Evolutionary conservation across 768 basidiomycete genomes (phyloP), one percentile per base, ranked within the genome.

Genomic region (Amanita rimosa): DNA sequence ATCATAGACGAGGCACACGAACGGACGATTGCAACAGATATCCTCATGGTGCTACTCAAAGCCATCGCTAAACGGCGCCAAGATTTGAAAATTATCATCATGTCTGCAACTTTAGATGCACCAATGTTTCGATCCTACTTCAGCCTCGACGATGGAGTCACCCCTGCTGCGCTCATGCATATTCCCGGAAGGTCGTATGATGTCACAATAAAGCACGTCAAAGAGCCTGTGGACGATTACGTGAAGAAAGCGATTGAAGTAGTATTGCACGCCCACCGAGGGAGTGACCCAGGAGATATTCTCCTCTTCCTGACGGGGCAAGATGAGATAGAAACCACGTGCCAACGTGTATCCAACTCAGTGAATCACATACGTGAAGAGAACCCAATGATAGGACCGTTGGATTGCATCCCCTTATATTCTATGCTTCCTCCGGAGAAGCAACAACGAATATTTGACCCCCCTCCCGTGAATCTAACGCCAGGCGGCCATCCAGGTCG

Each of bases 1-100:
- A 94, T 94, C 56, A 75, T 93, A 46, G 91, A 94, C 60, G 91
- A 94, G 66, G 91, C 87, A 4, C 91, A 94, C 68, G 91, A 94
- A 65, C 80, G 91, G 54, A 93, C 91, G 0, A 72, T 94, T 26
- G 86, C 91, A 2, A 93, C 90, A 19, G 91, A 94, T 65, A 89
- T 93, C 55, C 78, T 94, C 37, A 93, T 94, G 89, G 88, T 89
- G 51, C 70, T 94, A 6, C 70, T 93, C 26, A 94, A 93, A 63
- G 64, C 71, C 29, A 74, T 94, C 16, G 81, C 81, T 3, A 80
- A 77, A 60, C 75, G 72, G 49, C 78, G 91, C 29, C 45, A 71
- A 0, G 90, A 94, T 61, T 77, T 94, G 53, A 93, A 90, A 68
- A 79, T 93, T 60, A 88, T 94, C 47, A 67, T 94, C 69, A 94